Percentiles rank a stretch among this genome's conserved stretches.
Evolutionary conservation across 306 rosid species (phyloP).

Genomic region (Alnus rubra): DNA sequence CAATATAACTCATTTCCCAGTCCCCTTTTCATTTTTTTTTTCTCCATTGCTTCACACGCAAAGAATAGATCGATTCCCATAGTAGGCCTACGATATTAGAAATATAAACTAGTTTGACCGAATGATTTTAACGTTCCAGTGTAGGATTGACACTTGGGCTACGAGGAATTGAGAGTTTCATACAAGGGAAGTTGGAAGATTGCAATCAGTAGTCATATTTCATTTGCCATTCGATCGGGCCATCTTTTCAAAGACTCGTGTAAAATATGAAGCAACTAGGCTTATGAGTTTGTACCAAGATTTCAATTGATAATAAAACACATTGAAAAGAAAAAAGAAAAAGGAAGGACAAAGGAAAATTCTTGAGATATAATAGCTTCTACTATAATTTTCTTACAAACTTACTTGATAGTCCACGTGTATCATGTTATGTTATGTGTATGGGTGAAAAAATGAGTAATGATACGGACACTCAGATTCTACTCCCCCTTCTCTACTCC

Average conservation of each 20-base stretch:
- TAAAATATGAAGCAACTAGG: slow-evolving; percentile 10
- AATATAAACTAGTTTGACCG: slow-evolving; percentile 25
- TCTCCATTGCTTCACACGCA: slow-evolving; percentile 66
- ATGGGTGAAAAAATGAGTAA: no score
- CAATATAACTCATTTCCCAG: slow-evolving; percentile 27
- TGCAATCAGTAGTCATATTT: slow-evolving; percentile 38
- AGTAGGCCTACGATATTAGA: neutral
- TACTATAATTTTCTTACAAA: no score
- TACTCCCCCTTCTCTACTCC: no score
- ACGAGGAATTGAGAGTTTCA: slow-evolving; percentile 17
- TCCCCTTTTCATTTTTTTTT: slow-evolving; percentile 32
- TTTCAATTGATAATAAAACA: neutral
- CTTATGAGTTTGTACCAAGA: neutral
- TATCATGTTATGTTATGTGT: no score
- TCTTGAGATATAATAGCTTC: no score
- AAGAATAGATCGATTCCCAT: slow-evolving; percentile 33
- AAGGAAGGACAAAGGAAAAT: no score
- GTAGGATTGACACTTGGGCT: slow-evolving; percentile 36
- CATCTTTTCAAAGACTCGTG: slow-evolving; percentile 18
- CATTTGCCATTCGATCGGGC: slow-evolving; percentile 15
- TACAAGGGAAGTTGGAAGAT: slow-evolving; percentile 30
- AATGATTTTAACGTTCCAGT: slow-evolving; percentile 27
- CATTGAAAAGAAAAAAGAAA: neutral
- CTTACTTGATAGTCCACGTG: no score
- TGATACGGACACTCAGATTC: no score